These are phyloP conservation scores for Phialophora macrospora DNA, from an alignment of 2,329 filamentous ascomycete genomes.

Conservation along the genomic window DNA sequence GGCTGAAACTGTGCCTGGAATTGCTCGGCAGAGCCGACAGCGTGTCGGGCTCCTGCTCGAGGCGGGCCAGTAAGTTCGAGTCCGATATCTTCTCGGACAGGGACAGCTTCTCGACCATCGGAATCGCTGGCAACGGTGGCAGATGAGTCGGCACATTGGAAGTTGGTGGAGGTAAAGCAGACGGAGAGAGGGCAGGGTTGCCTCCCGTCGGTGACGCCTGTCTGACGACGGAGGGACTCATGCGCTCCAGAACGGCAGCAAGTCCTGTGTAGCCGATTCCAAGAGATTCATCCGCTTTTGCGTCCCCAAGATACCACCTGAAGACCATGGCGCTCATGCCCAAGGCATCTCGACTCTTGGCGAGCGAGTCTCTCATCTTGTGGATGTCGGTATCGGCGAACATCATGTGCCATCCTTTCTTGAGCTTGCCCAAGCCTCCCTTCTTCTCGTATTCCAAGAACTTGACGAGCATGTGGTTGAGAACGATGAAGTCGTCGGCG, in stretches of 20 bases:
- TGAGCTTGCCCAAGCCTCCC: constrained; percentile 63
- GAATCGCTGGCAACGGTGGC: constrained; percentile 43
- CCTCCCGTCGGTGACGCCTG: constrained; percentile 34
- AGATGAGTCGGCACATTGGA: constrained; percentile 39
- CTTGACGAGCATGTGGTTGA: constrained; percentile 67
- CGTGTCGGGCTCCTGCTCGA: constrained; percentile 5
- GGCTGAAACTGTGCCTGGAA: constrained; percentile 29
- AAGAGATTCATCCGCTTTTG: constrained; percentile 63
- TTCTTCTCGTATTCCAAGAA: constrained; percentile 67
- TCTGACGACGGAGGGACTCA: constrained; percentile 41
- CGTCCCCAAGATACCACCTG: constrained; percentile 66
- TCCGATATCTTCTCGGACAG: constrained; percentile 37
- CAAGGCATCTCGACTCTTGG: constrained; percentile 64
- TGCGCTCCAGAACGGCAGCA: constrained; percentile 65
- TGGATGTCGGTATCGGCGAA: constrained; percentile 66
- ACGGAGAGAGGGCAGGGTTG: constrained; percentile 23
- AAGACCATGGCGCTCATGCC: constrained; percentile 69
- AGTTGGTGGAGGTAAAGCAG: constrained; percentile 3
- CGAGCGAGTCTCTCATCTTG: constrained; percentile 63
- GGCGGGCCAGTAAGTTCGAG: constrained; percentile 34
- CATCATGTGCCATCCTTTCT: constrained; percentile 67
- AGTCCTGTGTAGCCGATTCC: constrained; percentile 72
- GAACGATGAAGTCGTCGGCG: constrained; percentile 64
- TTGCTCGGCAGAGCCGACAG: neutral
- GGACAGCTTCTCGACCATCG: constrained; percentile 31